Evolutionary conservation across 2,329 filamentous ascomycete species (phyloP).

Genomic region (Verruconis gallopava): DNA sequence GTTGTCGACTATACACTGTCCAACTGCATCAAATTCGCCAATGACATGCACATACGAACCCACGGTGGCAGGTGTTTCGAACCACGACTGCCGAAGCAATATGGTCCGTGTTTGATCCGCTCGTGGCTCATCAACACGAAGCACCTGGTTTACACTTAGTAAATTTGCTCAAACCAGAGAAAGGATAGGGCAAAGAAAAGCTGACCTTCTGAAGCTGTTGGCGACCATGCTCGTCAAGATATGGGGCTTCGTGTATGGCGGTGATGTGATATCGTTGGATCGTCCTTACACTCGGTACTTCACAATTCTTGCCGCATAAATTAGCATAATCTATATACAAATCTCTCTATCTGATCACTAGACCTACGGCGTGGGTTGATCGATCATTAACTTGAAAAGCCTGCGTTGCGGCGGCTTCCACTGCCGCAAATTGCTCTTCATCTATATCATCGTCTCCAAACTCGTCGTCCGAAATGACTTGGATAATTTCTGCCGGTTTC

Average conservation of each 20-base stretch:
- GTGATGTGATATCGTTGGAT: conserved; percentile 82
- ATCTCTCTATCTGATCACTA: background rate
- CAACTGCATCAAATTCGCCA: conserved; percentile 55
- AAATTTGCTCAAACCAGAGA: background rate
- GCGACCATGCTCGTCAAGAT: conserved; percentile 49
- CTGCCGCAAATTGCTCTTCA: conserved; percentile 54
- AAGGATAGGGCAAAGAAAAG: conserved; percentile 6
- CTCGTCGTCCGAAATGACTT: conserved; percentile 53
- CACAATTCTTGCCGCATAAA: conserved; percentile 11
- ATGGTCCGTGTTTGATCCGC: conserved; percentile 54
- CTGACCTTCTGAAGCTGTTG: conserved; percentile 58
- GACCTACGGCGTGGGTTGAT: conserved; percentile 40
- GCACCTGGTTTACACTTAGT: conserved; percentile 43
- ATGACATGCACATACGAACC: conserved; percentile 79
- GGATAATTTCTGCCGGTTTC: conserved; percentile 24
- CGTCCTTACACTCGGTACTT: conserved; percentile 29
- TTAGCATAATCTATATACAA: conserved; percentile 11
- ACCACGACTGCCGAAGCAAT: conserved; percentile 74
- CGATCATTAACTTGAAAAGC: conserved; percentile 36
- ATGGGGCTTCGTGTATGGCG: conserved; percentile 57
- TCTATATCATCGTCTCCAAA: conserved; percentile 59
- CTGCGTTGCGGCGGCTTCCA: conserved; percentile 61
- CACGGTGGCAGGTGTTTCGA: conserved; percentile 60
- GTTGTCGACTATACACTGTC: conserved; percentile 74
- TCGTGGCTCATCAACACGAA: conserved; percentile 70